phyloP scores from a whole-genome alignment of 148 eudicot genomes.

The Polygonum maritimum region DNA sequence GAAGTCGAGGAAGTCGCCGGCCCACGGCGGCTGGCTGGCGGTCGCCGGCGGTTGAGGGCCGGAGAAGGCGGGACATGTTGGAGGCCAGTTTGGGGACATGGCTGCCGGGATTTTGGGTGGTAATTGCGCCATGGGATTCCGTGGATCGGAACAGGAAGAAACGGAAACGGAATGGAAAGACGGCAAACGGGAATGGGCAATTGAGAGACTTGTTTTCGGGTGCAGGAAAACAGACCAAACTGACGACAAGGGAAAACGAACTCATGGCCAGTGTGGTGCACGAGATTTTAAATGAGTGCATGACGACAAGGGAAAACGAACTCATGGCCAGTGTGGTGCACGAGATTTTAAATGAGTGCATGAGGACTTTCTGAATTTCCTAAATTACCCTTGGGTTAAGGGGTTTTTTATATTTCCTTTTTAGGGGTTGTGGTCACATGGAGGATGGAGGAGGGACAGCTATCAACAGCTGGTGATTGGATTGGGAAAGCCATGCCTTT shows the following conservation, averaged over 20 bases:
- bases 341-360: background rate
- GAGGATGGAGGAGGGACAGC: slow-evolving; percentile 53
- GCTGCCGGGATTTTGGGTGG: slow-evolving; percentile 60
- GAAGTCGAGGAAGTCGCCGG: slow-evolving; percentile 93
- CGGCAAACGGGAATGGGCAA: background rate
- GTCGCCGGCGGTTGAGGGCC: background rate
- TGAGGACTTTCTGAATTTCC: background rate
- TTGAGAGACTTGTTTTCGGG: background rate
- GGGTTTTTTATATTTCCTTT: background rate
- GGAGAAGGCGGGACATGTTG: slow-evolving; percentile 31
- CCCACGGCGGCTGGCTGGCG: slow-evolving; percentile 41
- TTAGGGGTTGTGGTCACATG: slow-evolving; percentile 46
- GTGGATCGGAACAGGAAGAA: background rate
- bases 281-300: background rate
- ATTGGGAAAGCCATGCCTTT: background rate
- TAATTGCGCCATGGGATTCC: slow-evolving; percentile 47
- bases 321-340: background rate
- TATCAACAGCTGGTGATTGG: slow-evolving; percentile 63
- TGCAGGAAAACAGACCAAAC: background rate
- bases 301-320: too few species aligned
- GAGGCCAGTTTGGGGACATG: slow-evolving; percentile 53
- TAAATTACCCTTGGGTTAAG: background rate
- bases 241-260: background rate
- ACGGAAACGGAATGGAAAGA: background rate
- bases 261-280: background rate